These are phyloP conservation scores for Calonectria crousiana DNA, from an alignment of 2,329 filamentous ascomycete species.

Conservation along the genomic window DNA sequence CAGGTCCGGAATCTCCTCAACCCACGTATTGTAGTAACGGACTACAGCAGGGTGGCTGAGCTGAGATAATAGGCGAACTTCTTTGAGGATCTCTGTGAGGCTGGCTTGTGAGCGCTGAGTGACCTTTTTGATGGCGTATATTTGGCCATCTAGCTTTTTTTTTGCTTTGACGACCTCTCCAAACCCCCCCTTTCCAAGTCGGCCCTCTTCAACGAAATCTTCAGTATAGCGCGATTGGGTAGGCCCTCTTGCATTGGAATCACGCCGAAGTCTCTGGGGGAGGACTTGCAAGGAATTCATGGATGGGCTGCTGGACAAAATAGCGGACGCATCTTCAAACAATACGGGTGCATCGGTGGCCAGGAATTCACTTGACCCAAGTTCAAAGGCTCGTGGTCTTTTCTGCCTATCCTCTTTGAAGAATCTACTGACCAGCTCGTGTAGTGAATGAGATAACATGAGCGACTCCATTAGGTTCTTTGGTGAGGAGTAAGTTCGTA, in stretches of 20 bases:
- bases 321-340: conserved; percentile 57
- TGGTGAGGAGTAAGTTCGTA: conserved; percentile 84
- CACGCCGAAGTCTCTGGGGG: conserved; percentile 67
- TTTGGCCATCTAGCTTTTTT: conserved; percentile 91
- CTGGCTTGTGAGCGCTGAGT: conserved; percentile 83
- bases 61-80: conserved; percentile 90
- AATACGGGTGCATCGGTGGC: conserved; percentile 74
- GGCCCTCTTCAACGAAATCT: conserved; percentile 91
- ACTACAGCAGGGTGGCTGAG: conserved; percentile 90
- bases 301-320: conserved; percentile 57
- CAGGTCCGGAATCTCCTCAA: conserved; percentile 75
- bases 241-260: conserved; percentile 67
- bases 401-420: conserved; percentile 89
- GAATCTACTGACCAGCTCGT: conserved; percentile 84
- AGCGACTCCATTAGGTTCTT: conserved; percentile 78
- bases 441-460: conserved; percentile 78
- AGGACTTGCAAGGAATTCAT: conserved; percentile 55
- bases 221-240: conserved; percentile 82
- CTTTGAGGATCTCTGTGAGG: conserved; percentile 84
- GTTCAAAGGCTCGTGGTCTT: conserved; percentile 83
- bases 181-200: conserved; percentile 93
- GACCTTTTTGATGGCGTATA: conserved; percentile 98
- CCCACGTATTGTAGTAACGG: conserved; percentile 95
- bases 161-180: conserved; percentile 96
- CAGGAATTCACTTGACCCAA: conserved; percentile 74